phyloP scores from a whole-genome alignment of 1,284 basidiomycete species.

The Trametes pubescens region DNA sequence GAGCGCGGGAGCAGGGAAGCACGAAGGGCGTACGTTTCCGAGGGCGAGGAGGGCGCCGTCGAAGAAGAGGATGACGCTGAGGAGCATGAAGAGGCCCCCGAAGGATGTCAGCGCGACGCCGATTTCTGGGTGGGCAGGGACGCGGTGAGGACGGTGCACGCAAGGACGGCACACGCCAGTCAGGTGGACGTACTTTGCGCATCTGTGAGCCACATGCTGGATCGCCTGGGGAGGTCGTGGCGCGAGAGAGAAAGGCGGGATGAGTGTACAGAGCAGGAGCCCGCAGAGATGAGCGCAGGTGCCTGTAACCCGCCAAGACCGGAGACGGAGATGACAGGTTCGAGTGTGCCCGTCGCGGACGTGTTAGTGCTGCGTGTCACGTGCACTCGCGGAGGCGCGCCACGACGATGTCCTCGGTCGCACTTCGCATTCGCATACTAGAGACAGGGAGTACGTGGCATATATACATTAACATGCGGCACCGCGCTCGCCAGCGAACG shows the following conservation, averaged over 20 bases:
- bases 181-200: slow-evolving; percentile 33
- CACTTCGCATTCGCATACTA: too few species aligned
- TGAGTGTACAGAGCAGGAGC: not conserved
- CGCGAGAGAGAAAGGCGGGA: not conserved
- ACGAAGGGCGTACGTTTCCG: slow-evolving; percentile 78
- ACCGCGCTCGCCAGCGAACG: slow-evolving; percentile 20
- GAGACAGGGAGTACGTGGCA: not conserved
- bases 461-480: slow-evolving; percentile 18
- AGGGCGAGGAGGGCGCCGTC: slow-evolving; percentile 97
- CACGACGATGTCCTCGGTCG: too few species aligned
- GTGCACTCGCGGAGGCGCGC: slow-evolving; percentile 6
- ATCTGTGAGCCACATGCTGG: slow-evolving; percentile 39
- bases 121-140: slow-evolving; percentile 68
- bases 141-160: not conserved
- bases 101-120: slow-evolving; percentile 98
- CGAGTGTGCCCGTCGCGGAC: slow-evolving; percentile 10
- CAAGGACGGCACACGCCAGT: not conserved
- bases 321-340: not conserved
- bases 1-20: slow-evolving; percentile 12
- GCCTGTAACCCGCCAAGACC: not conserved
- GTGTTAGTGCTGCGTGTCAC: slow-evolving; percentile 25
- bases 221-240: not conserved
- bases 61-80: slow-evolving; percentile 96
- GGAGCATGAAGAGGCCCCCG: slow-evolving; percentile 94
- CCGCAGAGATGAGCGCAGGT: not conserved